Evolutionary conservation across 768 basidiomycete species (phyloP).

Genomic region (Roridomyces roridus): DNA sequence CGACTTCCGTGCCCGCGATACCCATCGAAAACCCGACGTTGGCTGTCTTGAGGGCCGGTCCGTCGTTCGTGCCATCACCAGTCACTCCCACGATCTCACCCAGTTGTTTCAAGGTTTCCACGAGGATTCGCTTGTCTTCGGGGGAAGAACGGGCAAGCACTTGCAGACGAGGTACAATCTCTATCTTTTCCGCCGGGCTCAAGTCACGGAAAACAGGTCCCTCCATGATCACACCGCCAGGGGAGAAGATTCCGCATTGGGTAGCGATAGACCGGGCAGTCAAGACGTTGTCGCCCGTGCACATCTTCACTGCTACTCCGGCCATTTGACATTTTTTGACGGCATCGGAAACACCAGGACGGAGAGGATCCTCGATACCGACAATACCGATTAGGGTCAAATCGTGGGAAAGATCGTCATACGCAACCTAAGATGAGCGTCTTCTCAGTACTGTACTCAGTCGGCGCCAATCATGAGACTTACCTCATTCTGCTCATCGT

Average conservation of each 20-base stretch:
- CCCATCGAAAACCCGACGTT: conserved; percentile 98
- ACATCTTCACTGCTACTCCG: conserved; percentile 97
- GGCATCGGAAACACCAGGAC: conserved; percentile 87
- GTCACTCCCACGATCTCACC: conserved; percentile 96
- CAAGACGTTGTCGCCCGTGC: conserved; percentile 96
- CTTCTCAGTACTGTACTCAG: conserved; percentile 20
- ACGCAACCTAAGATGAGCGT: conserved; percentile 58
- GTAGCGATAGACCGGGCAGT: conserved; percentile 95
- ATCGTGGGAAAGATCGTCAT: conserved; percentile 69
- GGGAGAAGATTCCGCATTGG: conserved; percentile 94
- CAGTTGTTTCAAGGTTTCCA: conserved; percentile 83
- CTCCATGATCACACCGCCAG: conserved; percentile 97
- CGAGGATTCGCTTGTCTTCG: conserved; percentile 94
- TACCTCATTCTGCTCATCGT: conserved; percentile 60
- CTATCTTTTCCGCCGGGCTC: conserved; percentile 68
- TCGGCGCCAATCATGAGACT: conserved; percentile 19
- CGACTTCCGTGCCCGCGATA: conserved; percentile 95
- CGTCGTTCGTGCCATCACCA: conserved; percentile 98
- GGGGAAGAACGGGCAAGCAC: conserved; percentile 98
- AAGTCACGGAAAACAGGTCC: conserved; percentile 92
- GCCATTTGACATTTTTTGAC: conserved; percentile 88
- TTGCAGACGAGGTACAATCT: conserved; percentile 90
- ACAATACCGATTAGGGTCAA: conserved; percentile 88
- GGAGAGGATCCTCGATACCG: conserved; percentile 96
- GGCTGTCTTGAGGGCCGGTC: conserved; percentile 93